Evolutionary conservation across 805 yeast genomes (phyloP).

Genomic region (Dipodascus geniculatus): DNA sequence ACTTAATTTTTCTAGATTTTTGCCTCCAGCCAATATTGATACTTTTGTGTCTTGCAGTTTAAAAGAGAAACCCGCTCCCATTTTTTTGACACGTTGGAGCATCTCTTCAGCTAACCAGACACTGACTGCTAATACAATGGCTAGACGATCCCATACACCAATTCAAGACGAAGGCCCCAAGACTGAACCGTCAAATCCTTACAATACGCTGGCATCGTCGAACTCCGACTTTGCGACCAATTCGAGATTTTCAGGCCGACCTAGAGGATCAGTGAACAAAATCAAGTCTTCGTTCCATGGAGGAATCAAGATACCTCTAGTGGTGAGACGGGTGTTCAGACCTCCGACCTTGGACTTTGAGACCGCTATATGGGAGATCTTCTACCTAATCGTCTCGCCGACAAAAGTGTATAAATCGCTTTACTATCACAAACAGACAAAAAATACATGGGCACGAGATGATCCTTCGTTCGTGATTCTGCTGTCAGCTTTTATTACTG

Average conservation of each 20-base stretch:
- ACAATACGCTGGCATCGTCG: neutral
- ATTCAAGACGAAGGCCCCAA: neutral
- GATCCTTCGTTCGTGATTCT: constrained; percentile 82
- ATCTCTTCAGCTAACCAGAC: neutral
- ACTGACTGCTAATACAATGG: neutral
- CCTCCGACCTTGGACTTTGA: constrained; percentile 84
- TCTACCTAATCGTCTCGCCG: constrained; percentile 62
- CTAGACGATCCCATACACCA: neutral
- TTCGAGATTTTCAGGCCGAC: neutral
- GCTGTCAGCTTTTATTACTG: constrained; percentile 48
- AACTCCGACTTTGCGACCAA: neutral
- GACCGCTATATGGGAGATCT: constrained; percentile 86
- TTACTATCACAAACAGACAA: constrained; percentile 72
- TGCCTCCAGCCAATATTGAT: neutral
- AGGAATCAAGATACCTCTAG: neutral
- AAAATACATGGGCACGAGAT: constrained; percentile 75
- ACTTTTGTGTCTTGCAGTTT: neutral
- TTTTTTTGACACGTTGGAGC: neutral
- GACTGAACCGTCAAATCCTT: neutral
- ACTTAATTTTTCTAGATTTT: neutral
- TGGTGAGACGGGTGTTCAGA: constrained; percentile 36
- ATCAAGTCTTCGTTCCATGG: neutral
- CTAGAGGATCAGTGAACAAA: neutral
- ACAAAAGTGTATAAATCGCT: constrained; percentile 71
- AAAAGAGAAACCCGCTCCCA: neutral